Evolutionary conservation across 495 filamentous ascomycete species (phyloP).

Genomic region (Penicillium arizonense): DNA sequence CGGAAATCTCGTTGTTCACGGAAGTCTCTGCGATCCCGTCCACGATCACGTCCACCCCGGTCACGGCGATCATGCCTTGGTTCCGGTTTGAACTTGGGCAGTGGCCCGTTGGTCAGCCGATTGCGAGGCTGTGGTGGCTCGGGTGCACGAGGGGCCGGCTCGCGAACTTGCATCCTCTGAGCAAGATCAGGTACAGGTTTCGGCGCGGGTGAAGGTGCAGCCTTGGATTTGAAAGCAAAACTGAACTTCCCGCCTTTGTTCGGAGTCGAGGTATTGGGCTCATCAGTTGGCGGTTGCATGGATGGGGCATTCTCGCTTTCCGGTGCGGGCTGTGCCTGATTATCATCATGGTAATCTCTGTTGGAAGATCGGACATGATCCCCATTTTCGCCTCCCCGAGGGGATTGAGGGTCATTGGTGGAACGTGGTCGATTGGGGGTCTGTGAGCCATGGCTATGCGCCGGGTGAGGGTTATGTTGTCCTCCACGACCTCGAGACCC

Average conservation of each 20-base stretch:
- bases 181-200: constrained; percentile 70
- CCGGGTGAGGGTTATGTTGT: constrained; percentile 31
- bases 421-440: constrained; percentile 27
- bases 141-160: constrained; percentile 39
- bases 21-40: constrained; percentile 47
- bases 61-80: constrained; percentile 42
- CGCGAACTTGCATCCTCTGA: constrained; percentile 63
- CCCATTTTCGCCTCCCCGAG: constrained; percentile 51
- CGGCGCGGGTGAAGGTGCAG: constrained; percentile 51
- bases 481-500: constrained; percentile 28
- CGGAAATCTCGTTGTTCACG: constrained; percentile 49
- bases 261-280: constrained; percentile 49
- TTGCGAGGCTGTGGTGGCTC: constrained; percentile 36
- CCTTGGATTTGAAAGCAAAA: constrained; percentile 82
- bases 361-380: constrained; percentile 59
- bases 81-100: constrained; percentile 45
- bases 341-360: constrained; percentile 59
- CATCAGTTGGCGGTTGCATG: constrained; percentile 48
- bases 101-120: constrained; percentile 35
- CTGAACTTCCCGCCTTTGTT: constrained; percentile 73
- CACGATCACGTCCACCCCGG: constrained; percentile 45
- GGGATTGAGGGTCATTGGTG: constrained; percentile 32
- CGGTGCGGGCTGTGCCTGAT: constrained; percentile 37
- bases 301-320: constrained; percentile 33
- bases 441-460: constrained; percentile 25